Conservation (phyloP, 2,329 filamentous ascomycete genomes). For the Leptoxyphium fumago region DNA sequence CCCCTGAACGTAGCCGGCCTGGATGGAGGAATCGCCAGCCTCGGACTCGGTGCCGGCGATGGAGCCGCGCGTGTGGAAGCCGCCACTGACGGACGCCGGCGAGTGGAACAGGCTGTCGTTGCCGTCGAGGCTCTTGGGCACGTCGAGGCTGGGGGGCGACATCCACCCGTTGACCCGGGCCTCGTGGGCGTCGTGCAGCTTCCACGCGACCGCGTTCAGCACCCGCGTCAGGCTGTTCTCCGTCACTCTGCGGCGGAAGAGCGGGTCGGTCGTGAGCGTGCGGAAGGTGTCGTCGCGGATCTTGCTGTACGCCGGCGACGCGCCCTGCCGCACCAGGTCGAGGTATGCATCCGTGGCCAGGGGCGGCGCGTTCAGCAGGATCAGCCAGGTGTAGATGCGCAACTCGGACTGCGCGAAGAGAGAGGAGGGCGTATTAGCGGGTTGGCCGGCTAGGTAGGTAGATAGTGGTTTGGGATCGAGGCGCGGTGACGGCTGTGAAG, state of each 20-base stretch:
- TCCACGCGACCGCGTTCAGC: constrained; percentile 91
- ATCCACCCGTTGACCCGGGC: constrained; percentile 39
- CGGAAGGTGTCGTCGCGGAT: constrained; percentile 98
- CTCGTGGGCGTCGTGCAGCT: constrained; percentile 63
- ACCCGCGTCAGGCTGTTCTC: constrained; percentile 90
- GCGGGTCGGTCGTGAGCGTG: constrained; percentile 88
- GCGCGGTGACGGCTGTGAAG: background rate
- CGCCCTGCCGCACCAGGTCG: constrained; percentile 76
- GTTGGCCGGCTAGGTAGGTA: background rate
- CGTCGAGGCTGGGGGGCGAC: constrained; percentile 33
- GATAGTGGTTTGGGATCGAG: background rate
- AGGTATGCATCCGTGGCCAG: constrained; percentile 81
- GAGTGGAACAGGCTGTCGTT: constrained; percentile 29
- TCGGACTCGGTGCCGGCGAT: constrained; percentile 29
- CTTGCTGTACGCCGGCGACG: constrained; percentile 89
- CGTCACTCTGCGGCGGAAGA: constrained; percentile 87
- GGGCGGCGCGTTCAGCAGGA: constrained; percentile 76
- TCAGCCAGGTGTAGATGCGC: constrained; percentile 91
- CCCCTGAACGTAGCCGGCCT: constrained; percentile 79
- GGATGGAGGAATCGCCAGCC: constrained; percentile 25
- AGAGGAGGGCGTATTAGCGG: background rate
- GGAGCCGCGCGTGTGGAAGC: constrained; percentile 13
- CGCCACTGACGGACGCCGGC: constrained; percentile 33
- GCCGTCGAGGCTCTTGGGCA: constrained; percentile 35
- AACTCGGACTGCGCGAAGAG: constrained; percentile 63